A percentile compares a stretch with the other conserved stretches of the same genome.
phyloP scores from a whole-genome alignment of 495 filamentous ascomycete genomes.

The Lophiotrema nucula region DNA sequence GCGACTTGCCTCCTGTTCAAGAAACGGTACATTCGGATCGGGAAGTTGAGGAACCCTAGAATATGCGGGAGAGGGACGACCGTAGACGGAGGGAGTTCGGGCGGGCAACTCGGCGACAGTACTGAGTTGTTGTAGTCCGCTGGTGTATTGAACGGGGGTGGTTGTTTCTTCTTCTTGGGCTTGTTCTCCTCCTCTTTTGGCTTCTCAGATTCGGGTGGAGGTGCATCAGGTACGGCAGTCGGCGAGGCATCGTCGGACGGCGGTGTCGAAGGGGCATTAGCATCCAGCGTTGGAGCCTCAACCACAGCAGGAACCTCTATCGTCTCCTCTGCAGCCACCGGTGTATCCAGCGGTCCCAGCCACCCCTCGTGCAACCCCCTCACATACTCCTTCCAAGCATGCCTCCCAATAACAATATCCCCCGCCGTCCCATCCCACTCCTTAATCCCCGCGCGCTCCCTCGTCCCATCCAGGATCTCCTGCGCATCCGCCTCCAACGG shows the following conservation, averaged over 20 bases:
- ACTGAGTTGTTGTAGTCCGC: constrained; percentile 63
- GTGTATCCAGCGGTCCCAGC: constrained; percentile 75
- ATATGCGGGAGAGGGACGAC: constrained; percentile 81
- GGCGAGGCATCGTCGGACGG: constrained; percentile 40
- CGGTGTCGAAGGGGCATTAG: not conserved
- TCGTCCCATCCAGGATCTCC: constrained; percentile 32
- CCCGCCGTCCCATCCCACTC: constrained; percentile 73
- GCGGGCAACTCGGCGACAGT: constrained; percentile 61
- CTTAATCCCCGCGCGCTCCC: constrained; percentile 54
- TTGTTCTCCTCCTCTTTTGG: constrained; percentile 42
- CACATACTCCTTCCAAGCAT: constrained; percentile 98
- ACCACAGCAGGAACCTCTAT: not conserved
- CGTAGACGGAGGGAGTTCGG: constrained; percentile 61
- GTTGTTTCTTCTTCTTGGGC: constrained; percentile 55
- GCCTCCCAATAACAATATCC: constrained; percentile 84
- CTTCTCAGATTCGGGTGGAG: constrained; percentile 45
- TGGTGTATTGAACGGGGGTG: constrained; percentile 64
- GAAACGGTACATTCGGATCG: constrained; percentile 82
- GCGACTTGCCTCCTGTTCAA: constrained; percentile 81
- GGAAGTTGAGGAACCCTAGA: constrained; percentile 90
- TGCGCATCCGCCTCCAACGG: constrained; percentile 52
- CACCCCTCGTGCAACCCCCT: constrained; percentile 93
- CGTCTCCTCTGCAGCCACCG: constrained; percentile 29
- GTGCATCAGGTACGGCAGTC: constrained; percentile 32
- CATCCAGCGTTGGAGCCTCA: not conserved